These are phyloP conservation scores for Candida sp. DNA, from an alignment of 1,139 yeast species.

Conservation along the genomic window DNA sequence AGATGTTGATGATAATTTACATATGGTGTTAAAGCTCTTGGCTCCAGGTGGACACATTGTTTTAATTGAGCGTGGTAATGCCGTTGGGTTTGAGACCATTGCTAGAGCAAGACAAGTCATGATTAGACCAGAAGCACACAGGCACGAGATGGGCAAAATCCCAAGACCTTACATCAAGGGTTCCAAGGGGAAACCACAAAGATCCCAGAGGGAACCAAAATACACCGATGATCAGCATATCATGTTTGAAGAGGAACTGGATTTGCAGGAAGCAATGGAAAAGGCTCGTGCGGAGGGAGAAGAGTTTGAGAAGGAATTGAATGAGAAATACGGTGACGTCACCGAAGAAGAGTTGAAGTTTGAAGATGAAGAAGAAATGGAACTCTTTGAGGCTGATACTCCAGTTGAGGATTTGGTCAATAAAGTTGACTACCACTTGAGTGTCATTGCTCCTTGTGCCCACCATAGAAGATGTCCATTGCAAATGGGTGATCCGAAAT, in stretches of 20 bases:
- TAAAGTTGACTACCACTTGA: constrained; percentile 55
- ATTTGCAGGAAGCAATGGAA: constrained; percentile 19
- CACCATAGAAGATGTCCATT: constrained; percentile 91
- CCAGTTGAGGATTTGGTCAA: constrained; percentile 8
- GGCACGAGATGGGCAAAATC: constrained; percentile 59
- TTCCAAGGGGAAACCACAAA: constrained; percentile 45
- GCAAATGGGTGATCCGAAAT: constrained; percentile 76
- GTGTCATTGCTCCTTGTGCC: constrained; percentile 86
- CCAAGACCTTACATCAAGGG: constrained; percentile 76
- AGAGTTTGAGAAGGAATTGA: constrained; percentile 15
- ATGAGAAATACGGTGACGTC: constrained; percentile 43
- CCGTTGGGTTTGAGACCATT: constrained; percentile 85
- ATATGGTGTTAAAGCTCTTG: constrained; percentile 60
- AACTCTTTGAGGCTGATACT: constrained; percentile 27
- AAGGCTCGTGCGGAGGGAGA: constrained; percentile 14
- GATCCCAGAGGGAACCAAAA: constrained; percentile 34
- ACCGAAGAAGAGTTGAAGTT: constrained; percentile 49
- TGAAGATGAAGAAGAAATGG: constrained; percentile 53
- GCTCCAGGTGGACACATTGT: constrained; percentile 82
- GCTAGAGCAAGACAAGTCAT: constrained; percentile 91
- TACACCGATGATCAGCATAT: constrained; percentile 39
- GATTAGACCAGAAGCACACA: constrained; percentile 78
- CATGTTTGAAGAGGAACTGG: constrained; percentile 33
- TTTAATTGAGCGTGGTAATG: constrained; percentile 86
- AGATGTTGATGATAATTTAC: constrained; percentile 74